phyloP scores from a whole-genome alignment of 768 basidiomycete genomes.

The Phaffia tasmanica region DNA sequence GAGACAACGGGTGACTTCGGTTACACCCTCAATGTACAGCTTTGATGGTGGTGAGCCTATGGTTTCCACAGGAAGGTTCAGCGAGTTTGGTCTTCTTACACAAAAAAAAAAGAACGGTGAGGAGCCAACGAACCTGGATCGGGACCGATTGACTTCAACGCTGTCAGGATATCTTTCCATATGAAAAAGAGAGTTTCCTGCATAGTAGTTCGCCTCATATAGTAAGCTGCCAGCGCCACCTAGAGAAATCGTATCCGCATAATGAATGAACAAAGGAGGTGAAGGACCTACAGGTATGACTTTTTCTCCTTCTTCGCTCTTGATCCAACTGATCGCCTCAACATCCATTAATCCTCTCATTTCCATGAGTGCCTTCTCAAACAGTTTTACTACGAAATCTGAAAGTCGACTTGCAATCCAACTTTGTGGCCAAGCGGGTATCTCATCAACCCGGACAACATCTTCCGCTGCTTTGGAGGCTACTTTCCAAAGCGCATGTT shows the following conservation, averaged over 20 bases:
- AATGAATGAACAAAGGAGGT: background rate
- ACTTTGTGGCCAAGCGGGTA: conserved; percentile 15
- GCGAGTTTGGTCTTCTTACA: too few species aligned
- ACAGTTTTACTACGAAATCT: conserved; percentile 5
- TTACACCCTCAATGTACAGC: conserved; percentile 6
- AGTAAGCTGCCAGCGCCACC: too few species aligned
- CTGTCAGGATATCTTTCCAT: background rate
- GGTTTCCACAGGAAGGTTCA: too few species aligned
- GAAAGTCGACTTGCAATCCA: conserved; percentile 12
- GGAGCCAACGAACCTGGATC: background rate
- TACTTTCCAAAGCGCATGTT: conserved; percentile 3
- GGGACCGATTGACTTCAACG: conserved; percentile 12
- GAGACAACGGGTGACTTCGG: conserved; percentile 3
- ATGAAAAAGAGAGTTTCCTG: conserved; percentile 2
- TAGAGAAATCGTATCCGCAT: background rate
- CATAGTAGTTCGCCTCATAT: background rate
- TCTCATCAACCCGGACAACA: background rate
- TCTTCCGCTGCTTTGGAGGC: background rate
- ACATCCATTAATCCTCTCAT: conserved; percentile 13
- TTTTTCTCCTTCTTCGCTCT: conserved; percentile 7
- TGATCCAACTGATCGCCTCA: conserved; percentile 10
- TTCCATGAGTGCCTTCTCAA: conserved; percentile 9
- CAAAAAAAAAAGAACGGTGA: background rate
- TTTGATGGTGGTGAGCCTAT: background rate
- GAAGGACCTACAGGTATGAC: conserved; percentile 5